Evolutionary conservation across 2,329 filamentous ascomycete genomes (phyloP), one percentile per base, ranked within the genome.

Genomic region (Exophiala spinifera): DNA sequence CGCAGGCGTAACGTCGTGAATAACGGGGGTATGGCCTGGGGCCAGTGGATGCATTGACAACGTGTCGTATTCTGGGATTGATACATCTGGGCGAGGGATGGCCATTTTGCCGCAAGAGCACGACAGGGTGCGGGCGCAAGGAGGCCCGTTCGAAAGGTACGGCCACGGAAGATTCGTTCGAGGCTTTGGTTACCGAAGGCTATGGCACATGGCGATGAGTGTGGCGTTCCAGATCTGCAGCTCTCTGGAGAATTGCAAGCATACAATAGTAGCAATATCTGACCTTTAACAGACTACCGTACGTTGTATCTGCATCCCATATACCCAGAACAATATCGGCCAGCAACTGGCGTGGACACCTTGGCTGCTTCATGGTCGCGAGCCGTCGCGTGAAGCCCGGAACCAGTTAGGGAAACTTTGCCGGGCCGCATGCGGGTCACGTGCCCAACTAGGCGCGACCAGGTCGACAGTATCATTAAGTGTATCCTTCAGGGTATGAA

Each of bases 1-100:
- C 11, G 51, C 51, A 20, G 51, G 50, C 1, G 36, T 47, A 11
- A 36, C 20, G 31, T 56, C 55, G n/a, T 36, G 47, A 10, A 55
- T 15, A 44, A 53, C 45, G 15, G 57, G 42, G 31, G 34, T 28
- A 6, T 43, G 49, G 11, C 39, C 23, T 4, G 54, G 42, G 20
- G 57, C 39, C 21, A 51, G 40, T 6, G 45, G 20, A 25, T 49
- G 36, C 25, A 47, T 31, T 28, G 43, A 40, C 5, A 46, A 46
- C 21, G 23, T 33, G 23, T 40, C 43, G n/a, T 36, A 15, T 33
- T 37, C 43, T 7, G 50, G 50, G 4, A 46, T 46, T 17, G 50
- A 31, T 10, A 54, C 53, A 8, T 34, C 44, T 20, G 49, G 45
- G 23, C 49, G 48, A 31, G 40, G 46, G 33, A 31, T n/a, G 34